A percentile compares a stretch with the other conserved stretches of the same genome.
phyloP scores from a whole-genome alignment of 1,284 basidiomycete species.

The Austroboletus novae-zelandiae region DNA sequence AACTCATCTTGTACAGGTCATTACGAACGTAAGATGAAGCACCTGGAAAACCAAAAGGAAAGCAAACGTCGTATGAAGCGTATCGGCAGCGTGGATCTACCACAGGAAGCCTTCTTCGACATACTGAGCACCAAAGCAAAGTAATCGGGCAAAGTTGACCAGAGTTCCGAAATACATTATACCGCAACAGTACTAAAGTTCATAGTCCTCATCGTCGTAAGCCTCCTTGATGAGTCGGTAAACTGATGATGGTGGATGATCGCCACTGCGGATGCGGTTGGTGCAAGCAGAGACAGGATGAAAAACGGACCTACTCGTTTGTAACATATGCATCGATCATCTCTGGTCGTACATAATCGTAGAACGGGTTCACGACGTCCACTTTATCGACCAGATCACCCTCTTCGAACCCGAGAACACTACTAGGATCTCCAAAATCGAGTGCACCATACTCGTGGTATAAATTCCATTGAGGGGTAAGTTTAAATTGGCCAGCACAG shows the following conservation, averaged over 20 bases:
- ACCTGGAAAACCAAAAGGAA: constrained; percentile 90
- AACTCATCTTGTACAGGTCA: constrained; percentile 49
- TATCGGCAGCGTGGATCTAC: constrained; percentile 83
- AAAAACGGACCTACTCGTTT: constrained; percentile 74
- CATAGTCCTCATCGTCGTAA: constrained; percentile 88
- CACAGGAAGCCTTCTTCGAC: constrained; percentile 89
- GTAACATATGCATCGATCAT: constrained; percentile 94
- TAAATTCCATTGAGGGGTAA: constrained; percentile 92
- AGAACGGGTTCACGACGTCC: constrained; percentile 89
- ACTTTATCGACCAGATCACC: constrained; percentile 78
- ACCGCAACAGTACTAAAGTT: constrained; percentile 43
- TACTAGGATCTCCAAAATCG: constrained; percentile 85
- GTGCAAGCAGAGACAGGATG: constrained; percentile 5
- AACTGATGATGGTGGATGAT: constrained; percentile 90
- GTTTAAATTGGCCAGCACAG: constrained; percentile 93
- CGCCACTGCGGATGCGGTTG: constrained; percentile 56
- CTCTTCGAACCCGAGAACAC: constrained; percentile 80
- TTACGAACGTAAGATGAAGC: constrained; percentile 90
- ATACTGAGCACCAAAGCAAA: constrained; percentile 61
- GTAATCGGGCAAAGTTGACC: constrained; percentile 12
- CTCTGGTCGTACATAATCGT: constrained; percentile 92
- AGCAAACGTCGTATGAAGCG: constrained; percentile 85
- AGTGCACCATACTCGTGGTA: constrained; percentile 85
- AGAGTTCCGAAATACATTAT: not conserved
- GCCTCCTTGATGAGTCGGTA: constrained; percentile 89